Evolutionary conservation across 768 basidiomycete species (phyloP), one percentile per base, ranked within the genome.

Genomic region (Tylopilus intermedius): DNA sequence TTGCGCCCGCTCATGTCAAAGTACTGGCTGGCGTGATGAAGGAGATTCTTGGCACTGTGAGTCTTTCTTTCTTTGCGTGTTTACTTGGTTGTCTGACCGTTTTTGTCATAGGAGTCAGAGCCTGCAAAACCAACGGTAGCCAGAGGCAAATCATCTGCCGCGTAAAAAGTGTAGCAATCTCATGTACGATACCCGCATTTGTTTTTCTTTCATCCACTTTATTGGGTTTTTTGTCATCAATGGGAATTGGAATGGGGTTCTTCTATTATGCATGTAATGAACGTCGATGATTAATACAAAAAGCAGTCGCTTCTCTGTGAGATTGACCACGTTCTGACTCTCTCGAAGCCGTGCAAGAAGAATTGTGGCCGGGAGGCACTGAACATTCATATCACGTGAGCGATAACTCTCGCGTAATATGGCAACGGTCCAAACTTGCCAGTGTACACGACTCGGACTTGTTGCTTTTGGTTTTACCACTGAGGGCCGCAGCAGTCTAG

Each of bases 1-100:
- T 67, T 33, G 63, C 67, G 2, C 66, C 67, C 47, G 65, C 67
- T 21, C 60, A 68, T 22, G 66, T 68, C 18, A 67, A 67, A 21
- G 59, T 60, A 3, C 67, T 67, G 1, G 64, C 66, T 33, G 53
- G 58, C 0, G 64, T 66, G 35, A 58, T 62, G 37, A 61, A 62
- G 49, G 60, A 50, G 4, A 21, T 53, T 42, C 42, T 61, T 38
- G 57, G 60, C 11, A 47, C 53, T 37, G 56, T 62, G 37, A 47
- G 60, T 50, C 14, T 9, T 35, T 26, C 29, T 40, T 39, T 35
- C 5, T 45, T 27, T 42, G 10, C 11, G 2, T 15, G 44, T 50
- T 24, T 13, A 18, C 9, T 24, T 14, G 8, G 14, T 32, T 6
- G 9, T 48, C 57, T 59, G n/a, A 59, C 15, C 18, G 21, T 33